Evolutionary conservation across 371 early-diverging fungal species (phyloP), one percentile per base, ranked within the genome.

Genomic region (Rhizopus stolonifer): DNA sequence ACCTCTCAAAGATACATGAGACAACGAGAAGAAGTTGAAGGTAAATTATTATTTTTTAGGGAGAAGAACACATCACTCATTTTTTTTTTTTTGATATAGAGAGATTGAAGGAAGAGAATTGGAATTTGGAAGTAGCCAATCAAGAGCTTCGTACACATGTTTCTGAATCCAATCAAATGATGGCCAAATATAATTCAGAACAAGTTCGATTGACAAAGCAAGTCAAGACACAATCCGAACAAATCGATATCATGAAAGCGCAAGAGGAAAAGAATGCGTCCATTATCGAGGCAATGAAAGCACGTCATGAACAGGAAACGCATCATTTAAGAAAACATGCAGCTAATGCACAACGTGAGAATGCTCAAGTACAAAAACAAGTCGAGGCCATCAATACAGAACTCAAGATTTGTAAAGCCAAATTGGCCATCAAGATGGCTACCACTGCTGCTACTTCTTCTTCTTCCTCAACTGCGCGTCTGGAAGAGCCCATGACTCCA

Each of bases 291-390:
- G 65, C 72, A 9, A 64, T 74, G 38, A 87, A 85, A 43, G 58
- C 72, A 11, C 80, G 84, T 18, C 84, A 82, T 46, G 88, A 88
- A 53, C 85, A 87, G 48, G 89, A 88, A 17, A 78, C 84, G 58
- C 42, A 68, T 2, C 59, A 67, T 11, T 63, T 86, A 58, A 78
- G 88, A 14, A 80, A 79, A 23, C 80, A 77, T 46, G 56, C 68
- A 14, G 73, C 78, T 14, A 67, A 69, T 14, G 56, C 82, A 4
- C 86, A 88, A 56, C 80, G 86, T 19, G 90, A 90, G 14, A 84
- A 84, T 47, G 54, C 70, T 8, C 76, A 80, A 8, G 58, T 84
- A 3, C 29, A 70, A 23, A 81, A 81, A 49, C 76, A 81, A 21
- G 63, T 83, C n/a, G 85, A 88, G 6, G 80, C 83, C 9, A 63